phyloP scores from a whole-genome alignment of 2,329 filamentous ascomycete genomes.

The Ceratocystis lukuohia region DNA sequence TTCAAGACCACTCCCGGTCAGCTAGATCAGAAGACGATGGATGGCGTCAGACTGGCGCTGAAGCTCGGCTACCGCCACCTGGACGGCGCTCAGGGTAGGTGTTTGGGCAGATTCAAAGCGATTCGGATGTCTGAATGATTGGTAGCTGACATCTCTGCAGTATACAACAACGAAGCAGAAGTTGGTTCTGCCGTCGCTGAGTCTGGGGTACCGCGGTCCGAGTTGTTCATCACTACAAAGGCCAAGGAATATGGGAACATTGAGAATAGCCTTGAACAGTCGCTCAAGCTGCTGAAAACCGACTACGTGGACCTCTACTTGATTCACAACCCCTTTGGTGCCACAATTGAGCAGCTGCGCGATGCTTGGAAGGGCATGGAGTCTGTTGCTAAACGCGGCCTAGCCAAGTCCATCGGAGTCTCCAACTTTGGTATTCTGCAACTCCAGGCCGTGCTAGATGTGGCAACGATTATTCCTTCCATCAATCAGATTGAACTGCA shows the following conservation, averaged over 20 bases:
- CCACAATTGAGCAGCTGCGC: slow-evolving; percentile 13
- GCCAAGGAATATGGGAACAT: slow-evolving; percentile 34
- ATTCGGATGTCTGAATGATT: not conserved
- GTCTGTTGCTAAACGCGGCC: slow-evolving; percentile 28
- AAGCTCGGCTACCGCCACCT: slow-evolving; percentile 15
- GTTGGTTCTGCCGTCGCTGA: slow-evolving; percentile 32
- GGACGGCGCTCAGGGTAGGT: slow-evolving; percentile 11
- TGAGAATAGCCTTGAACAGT: slow-evolving; percentile 35
- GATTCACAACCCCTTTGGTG: slow-evolving; percentile 32
- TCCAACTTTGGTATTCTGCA: slow-evolving; percentile 36
- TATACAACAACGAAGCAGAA: slow-evolving; percentile 34
- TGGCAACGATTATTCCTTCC: slow-evolving; percentile 43
- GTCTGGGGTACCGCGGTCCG: slow-evolving; percentile 28
- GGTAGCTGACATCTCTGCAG: not conserved
- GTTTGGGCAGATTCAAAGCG: not conserved
- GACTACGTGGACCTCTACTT: slow-evolving; percentile 42
- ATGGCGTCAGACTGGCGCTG: slow-evolving; percentile 13
- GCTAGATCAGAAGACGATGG: slow-evolving; percentile 9
- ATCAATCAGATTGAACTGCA: slow-evolving; percentile 59
- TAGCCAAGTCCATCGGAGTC: slow-evolving; percentile 36
- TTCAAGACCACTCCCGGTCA: slow-evolving; percentile 3
- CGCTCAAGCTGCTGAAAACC: slow-evolving; percentile 36
- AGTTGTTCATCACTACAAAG: slow-evolving; percentile 44
- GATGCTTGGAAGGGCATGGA: slow-evolving; percentile 29
- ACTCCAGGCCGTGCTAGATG: slow-evolving; percentile 33